phyloP scores from a whole-genome alignment of 2,329 filamentous ascomycete species.

The Hortaea werneckii region DNA sequence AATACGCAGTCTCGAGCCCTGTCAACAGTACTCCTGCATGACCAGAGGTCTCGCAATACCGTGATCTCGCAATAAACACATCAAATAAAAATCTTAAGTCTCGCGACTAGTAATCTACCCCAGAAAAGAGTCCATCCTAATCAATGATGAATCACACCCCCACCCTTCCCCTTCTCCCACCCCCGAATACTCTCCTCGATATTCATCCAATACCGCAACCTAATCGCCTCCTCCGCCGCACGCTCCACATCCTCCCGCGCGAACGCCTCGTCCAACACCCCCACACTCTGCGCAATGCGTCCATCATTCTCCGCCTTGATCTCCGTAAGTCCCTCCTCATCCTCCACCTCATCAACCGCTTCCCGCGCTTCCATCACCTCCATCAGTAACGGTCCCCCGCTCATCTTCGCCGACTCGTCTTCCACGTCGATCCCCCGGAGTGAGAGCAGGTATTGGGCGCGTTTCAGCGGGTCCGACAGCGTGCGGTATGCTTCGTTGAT shows the following conservation, averaged over 20 bases:
- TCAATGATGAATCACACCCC: conserved; percentile 21
- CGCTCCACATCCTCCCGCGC: conserved; percentile 51
- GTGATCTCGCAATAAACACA: no score
- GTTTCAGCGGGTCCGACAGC: conserved; percentile 62
- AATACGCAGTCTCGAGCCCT: no score
- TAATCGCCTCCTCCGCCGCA: conserved; percentile 63
- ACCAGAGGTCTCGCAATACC: no score
- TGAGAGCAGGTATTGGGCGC: conserved; percentile 78
- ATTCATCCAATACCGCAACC: conserved; percentile 83
- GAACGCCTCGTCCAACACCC: conserved; percentile 55
- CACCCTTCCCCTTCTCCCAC: conserved; percentile 68
- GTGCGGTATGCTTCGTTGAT: conserved; percentile 93
- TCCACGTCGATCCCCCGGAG: conserved; percentile 65
- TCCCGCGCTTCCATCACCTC: conserved; percentile 63
- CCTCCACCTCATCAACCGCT: conserved; percentile 47
- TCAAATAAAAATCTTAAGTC: no score
- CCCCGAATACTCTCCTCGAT: conserved; percentile 68
- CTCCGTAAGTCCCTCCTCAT: conserved; percentile 52
- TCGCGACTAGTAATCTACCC: no score
- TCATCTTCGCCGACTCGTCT: conserved; percentile 64
- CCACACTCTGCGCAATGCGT: conserved; percentile 55
- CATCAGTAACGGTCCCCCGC: conserved; percentile 63
- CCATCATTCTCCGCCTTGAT: conserved; percentile 57
- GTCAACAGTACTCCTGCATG: no score
- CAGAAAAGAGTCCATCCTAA: no score